phyloP scores from a whole-genome alignment of 1,284 basidiomycete genomes.

The Clitocybe nebularis region DNA sequence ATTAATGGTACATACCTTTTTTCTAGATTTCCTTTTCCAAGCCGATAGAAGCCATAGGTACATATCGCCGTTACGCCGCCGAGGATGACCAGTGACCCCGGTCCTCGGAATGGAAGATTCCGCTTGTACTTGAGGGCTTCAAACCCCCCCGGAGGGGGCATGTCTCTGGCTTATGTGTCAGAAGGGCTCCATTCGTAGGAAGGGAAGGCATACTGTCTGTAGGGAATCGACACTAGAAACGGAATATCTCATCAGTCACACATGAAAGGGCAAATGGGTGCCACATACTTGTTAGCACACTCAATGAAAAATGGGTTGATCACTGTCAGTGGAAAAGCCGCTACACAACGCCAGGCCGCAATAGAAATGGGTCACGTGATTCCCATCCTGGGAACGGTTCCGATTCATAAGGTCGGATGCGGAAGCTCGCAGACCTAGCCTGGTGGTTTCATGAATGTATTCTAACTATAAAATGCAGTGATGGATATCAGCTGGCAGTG shows the following conservation, averaged over 20 bases:
- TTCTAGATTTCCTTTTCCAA: constrained; percentile 90
- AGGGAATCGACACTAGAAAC: constrained; percentile 57
- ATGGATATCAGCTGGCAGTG: no score
- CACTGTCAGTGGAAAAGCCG: constrained; percentile 7
- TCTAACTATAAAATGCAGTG: no score
- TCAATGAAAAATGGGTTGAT: constrained; percentile 1
- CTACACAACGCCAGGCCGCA: no score
- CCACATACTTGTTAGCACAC: constrained; percentile 14
- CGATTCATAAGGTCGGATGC: no score
- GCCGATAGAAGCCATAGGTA: constrained; percentile 89
- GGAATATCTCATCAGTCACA: constrained; percentile 2
- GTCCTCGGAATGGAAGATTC: constrained; percentile 91
- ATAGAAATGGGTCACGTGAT: no score
- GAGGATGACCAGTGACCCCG: constrained; percentile 85
- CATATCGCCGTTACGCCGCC: constrained; percentile 83
- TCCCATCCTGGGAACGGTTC: no score
- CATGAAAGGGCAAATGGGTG: constrained; percentile 1
- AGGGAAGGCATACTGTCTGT: constrained; percentile 54
- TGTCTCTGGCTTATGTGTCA: constrained; percentile 63
- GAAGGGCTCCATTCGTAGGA: constrained; percentile 2
- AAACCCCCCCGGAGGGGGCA: constrained; percentile 94
- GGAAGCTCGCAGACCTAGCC: no score
- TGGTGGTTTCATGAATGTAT: no score
- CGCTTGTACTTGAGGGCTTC: constrained; percentile 94
- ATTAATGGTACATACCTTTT: constrained; percentile 66